Evolutionary conservation across 2,329 filamentous ascomycete species (phyloP), one percentile per base, ranked within the genome.

Genomic region (Parafenestella ontariensis): DNA sequence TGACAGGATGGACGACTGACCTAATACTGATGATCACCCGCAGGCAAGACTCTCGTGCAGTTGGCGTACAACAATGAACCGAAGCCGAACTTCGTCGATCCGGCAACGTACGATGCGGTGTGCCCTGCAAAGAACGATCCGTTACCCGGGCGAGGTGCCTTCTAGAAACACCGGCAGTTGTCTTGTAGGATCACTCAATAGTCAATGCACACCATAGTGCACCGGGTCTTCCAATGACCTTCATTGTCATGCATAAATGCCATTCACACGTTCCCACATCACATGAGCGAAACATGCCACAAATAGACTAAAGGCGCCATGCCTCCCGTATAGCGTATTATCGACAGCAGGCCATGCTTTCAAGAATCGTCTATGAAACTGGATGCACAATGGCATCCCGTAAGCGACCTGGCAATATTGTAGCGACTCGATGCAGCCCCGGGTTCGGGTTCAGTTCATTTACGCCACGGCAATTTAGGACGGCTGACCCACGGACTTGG

Each of bases 51-150:
- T 23, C 60, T 71, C 20, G 61, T 68, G 37, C 52, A 58, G 21
- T 34, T 70, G 34, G 66, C 54, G 29, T 64, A 63, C 40, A 54
- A 62, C 37, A 69, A 69, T 51, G 58, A 33, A 9, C 29, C 60
- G 3, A 34, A 29, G 37, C 59, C 63, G 10, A 57, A 46, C 3
- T 66, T 71, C 46, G 58, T 66, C n/a, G 42, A 60, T 3, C 58
- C 65, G 13, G 58, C 42, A 9, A 50, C 46, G 8, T 69, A 69
- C 26, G 67, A 70, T 43, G 47, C 44, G 24, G 40, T 54, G 5
- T 71, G 68, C 37, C 62, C 65, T 29, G 48, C 47, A 4, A 60
- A 57, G 40, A 70, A 68, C 24, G 66, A 69, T 41, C 64, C 67
- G 5, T 31, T 68, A 17, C 66, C 64, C 39, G 66, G 58, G 17